Conservation (phyloP, 441 rosid genomes). For the Syzygium syzygioides region DNA sequence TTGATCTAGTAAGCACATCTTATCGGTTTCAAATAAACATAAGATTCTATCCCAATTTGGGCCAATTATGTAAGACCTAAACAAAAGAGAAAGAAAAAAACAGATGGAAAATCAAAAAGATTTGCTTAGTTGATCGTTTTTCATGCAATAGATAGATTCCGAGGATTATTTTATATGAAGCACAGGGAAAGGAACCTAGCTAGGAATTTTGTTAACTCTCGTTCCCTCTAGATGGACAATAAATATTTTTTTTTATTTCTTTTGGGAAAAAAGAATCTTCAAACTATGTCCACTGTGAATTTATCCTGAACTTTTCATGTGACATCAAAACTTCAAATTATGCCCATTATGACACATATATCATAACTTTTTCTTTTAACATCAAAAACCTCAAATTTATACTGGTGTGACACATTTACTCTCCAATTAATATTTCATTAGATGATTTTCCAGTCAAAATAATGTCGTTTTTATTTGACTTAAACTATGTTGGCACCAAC, state of each 20-base stretch:
- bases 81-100: no score
- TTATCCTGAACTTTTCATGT: background rate
- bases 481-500: background rate
- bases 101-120: background rate
- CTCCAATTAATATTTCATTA: background rate
- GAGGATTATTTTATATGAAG: background rate
- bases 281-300: background rate
- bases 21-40: no score
- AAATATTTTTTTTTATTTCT: no score
- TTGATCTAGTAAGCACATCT: background rate
- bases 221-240: background rate
- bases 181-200: background rate
- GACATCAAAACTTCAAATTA: no score
- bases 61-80: background rate
- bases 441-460: no score
- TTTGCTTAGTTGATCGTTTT: background rate
- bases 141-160: background rate
- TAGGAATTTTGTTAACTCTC: background rate
- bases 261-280: no score
- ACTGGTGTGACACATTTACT: background rate
- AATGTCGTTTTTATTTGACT: no score
- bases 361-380: rapidly evolving
- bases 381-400: background rate
- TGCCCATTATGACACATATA: background rate
- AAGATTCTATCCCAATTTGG: background rate